Evolutionary conservation across 768 basidiomycete species (phyloP).

Genomic region (Trametes elegans): DNA sequence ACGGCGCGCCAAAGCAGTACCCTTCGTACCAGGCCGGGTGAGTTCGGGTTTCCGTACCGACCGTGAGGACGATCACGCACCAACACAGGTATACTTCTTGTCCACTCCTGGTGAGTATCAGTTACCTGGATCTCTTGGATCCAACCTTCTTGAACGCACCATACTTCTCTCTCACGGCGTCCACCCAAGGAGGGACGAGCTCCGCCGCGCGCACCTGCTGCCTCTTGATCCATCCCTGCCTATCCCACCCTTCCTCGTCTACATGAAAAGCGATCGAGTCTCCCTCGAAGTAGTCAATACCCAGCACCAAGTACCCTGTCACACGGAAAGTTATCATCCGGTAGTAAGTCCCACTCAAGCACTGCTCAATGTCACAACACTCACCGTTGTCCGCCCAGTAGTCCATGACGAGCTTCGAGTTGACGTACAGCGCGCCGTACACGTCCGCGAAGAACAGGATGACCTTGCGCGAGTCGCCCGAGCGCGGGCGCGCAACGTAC

Average conservation of each 20-base stretch:
- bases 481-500: slow-evolving; percentile 50
- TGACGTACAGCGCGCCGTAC: slow-evolving; percentile 56
- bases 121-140: slow-evolving; percentile 15
- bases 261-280: slow-evolving; percentile 44
- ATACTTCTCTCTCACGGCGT: slow-evolving; percentile 46
- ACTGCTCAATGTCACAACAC: background rate
- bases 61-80: slow-evolving; percentile 7
- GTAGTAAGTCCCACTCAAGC: background rate
- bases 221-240: slow-evolving; percentile 42
- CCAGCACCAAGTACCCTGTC: slow-evolving; percentile 56
- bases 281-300: slow-evolving; percentile 64
- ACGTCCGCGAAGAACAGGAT: slow-evolving; percentile 60
- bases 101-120: slow-evolving; percentile 23
- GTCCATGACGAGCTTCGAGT: slow-evolving; percentile 60
- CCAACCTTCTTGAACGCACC: slow-evolving; percentile 36
- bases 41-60: too few species aligned
- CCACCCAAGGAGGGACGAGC: slow-evolving; percentile 49
- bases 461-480: slow-evolving; percentile 35
- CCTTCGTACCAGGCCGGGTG: too few species aligned
- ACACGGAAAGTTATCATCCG: background rate
- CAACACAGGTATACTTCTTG: slow-evolving; percentile 19
- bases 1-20: slow-evolving; percentile 60
- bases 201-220: slow-evolving; percentile 35
- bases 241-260: slow-evolving; percentile 36
- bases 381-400: slow-evolving; percentile 60